phyloP scores from a whole-genome alignment of 495 filamentous ascomycete genomes.

The Lepraria neglecta region DNA sequence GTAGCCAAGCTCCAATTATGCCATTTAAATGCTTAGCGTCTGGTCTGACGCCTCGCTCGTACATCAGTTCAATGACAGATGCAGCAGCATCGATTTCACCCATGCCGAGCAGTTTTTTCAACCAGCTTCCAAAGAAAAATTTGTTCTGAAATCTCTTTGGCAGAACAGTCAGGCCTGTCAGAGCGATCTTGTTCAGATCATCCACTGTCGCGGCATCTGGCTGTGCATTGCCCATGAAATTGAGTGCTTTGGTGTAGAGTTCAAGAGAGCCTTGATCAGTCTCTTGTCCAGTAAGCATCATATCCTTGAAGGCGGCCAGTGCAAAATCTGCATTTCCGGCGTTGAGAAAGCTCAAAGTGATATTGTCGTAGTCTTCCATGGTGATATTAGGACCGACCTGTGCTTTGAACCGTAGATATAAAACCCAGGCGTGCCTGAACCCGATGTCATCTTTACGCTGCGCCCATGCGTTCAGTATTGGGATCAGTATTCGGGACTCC shows the following conservation, averaged over 20 bases:
- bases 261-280: slow-evolving; percentile 44
- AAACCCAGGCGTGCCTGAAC: slow-evolving; percentile 56
- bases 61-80: slow-evolving; percentile 61
- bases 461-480: slow-evolving; percentile 52
- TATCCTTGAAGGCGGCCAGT: slow-evolving; percentile 70
- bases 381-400: slow-evolving; percentile 56
- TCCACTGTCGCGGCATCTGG: slow-evolving; percentile 41
- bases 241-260: slow-evolving; percentile 43
- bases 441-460: slow-evolving; percentile 35
- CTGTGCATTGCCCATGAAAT: slow-evolving; percentile 42
- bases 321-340: slow-evolving; percentile 55
- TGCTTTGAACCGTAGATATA: slow-evolving; percentile 57
- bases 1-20: slow-evolving; percentile 66
- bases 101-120: slow-evolving; percentile 70
- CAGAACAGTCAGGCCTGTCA: slow-evolving; percentile 46
- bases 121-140: slow-evolving; percentile 76
- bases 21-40: slow-evolving; percentile 69
- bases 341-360: slow-evolving; percentile 57
- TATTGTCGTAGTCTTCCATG: slow-evolving; percentile 67
- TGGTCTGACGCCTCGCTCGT: slow-evolving; percentile 55
- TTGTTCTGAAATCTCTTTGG: slow-evolving; percentile 62
- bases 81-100: slow-evolving; percentile 63
- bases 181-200: slow-evolving; percentile 47
- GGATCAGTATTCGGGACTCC: slow-evolving; percentile 56
- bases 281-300: slow-evolving; percentile 64